A percentile compares a stretch with the other conserved stretches of the same genome.
Evolutionary conservation across 768 basidiomycete species (phyloP).

Genomic region (Russula earlei): DNA sequence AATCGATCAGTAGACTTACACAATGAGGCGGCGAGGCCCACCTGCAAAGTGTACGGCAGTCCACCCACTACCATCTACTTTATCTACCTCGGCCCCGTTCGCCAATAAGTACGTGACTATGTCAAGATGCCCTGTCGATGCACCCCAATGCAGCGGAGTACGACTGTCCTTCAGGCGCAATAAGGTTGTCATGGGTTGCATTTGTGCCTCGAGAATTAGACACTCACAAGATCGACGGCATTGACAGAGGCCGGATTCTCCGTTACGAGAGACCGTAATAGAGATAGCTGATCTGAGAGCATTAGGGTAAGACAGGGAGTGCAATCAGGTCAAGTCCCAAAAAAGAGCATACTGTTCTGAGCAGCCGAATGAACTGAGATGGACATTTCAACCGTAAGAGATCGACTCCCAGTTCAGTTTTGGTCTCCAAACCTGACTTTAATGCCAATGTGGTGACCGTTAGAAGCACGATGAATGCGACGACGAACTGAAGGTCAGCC

Average conservation of each 20-base stretch:
- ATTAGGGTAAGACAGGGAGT: background rate
- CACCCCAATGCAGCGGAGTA: constrained; percentile 82
- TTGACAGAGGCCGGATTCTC: constrained; percentile 57
- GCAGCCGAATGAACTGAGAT: constrained; percentile 56
- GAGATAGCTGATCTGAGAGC: constrained; percentile 67
- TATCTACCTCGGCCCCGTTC: constrained; percentile 60
- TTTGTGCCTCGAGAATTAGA: background rate
- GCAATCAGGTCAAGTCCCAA: background rate
- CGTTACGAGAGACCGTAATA: constrained; percentile 55
- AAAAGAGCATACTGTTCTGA: constrained; percentile 50
- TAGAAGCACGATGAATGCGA: background rate
- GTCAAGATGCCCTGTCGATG: constrained; percentile 61
- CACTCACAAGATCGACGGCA: constrained; percentile 49
- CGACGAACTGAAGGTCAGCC: too few species aligned
- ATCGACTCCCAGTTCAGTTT: background rate
- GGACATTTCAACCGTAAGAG: background rate
- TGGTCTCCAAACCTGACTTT: background rate
- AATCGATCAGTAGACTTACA: background rate
- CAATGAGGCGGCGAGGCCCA: constrained; percentile 23
- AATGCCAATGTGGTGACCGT: too few species aligned
- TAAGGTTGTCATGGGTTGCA: background rate
- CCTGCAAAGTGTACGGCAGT: constrained; percentile 74
- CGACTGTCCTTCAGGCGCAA: constrained; percentile 49
- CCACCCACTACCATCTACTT: constrained; percentile 61
- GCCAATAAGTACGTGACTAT: constrained; percentile 60